phyloP scores from a whole-genome alignment of 345 rosid species.

The Hibiscus mutabilis region DNA sequence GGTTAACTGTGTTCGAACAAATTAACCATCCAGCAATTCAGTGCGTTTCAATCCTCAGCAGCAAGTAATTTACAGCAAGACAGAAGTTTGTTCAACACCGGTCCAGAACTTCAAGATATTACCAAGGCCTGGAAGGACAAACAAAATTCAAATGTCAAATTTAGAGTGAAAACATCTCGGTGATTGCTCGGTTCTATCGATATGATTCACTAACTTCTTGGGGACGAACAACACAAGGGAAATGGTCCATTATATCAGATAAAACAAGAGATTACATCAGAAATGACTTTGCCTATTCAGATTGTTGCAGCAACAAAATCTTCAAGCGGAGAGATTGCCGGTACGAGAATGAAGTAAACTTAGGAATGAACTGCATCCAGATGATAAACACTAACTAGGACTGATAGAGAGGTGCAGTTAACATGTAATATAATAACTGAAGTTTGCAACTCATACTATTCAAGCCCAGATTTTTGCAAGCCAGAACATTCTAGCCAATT shows the following conservation, averaged over 20 bases:
- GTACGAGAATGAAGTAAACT: not conserved
- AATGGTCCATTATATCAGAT: not conserved
- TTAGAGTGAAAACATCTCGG: not conserved
- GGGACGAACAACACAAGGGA: not conserved
- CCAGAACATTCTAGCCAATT: not conserved
- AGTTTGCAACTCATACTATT: too few species aligned
- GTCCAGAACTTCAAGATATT: not conserved
- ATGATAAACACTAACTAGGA: not conserved
- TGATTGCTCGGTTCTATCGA: not conserved
- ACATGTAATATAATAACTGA: too few species aligned
- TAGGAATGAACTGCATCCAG: not conserved
- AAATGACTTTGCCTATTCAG: not conserved
- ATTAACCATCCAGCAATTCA: slow-evolving; percentile 11
- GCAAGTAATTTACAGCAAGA: slow-evolving; percentile 6
- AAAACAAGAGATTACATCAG: not conserved
- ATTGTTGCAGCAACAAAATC: not conserved
- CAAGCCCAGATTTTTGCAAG: too few species aligned
- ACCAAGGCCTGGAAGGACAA: slow-evolving; percentile 6
- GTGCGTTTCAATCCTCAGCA: not conserved
- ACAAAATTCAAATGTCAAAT: not conserved
- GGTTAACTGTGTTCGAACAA: slow-evolving; percentile 2
- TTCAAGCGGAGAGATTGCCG: not conserved
- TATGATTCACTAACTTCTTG: not conserved
- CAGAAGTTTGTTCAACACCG: not conserved
- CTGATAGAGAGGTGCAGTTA: not conserved